Evolutionary conservation across 345 rosid genomes (phyloP), one percentile per base, ranked within the genome.

Genomic region (Odontarrhena argentea): DNA sequence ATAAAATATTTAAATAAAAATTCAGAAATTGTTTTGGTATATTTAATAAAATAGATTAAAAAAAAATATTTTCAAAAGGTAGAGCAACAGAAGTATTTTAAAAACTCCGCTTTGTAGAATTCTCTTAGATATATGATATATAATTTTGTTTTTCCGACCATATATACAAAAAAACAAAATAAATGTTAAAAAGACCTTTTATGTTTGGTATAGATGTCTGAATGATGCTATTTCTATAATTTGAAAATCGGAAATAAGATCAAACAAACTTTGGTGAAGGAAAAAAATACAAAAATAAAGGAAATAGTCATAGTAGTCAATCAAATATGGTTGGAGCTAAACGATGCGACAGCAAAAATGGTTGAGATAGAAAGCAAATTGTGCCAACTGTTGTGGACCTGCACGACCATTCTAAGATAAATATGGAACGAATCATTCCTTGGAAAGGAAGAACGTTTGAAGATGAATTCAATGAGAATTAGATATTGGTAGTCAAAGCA

Each of bases 341-440:
- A 49, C 45, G 41, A 65, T 72, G 60, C 25, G 60, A 65, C 71
- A 73, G 48, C 65, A 49, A 57, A 48, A 32, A 34, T 65, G 54
- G 48, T 58, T 51, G 67, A 25, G 14, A 42, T 14, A 11, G 47
- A 65, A 58, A 50, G 35, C 60, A 53, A 37, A 28, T 9, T 28
- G 62, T 59, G 67, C 72, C 77, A 67, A 73, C 57, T 59, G 72
- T 36, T 18, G 38, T 66, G 68, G 72, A 65, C 72, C 67, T 18
- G 22, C 22, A 42, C 28, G 43, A 30, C 36, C 42, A 15, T 73
- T 66, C 72, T 59, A 43, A 25, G 51, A 22, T 3, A 18, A 18
- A 18, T 18, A 18, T 48, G 66, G 42, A 56, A 71, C 60, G 59
- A 71, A 18, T 4, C 22, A n/a, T 38, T 55, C 53, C 15, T 55